A percentile compares a stretch with the other conserved stretches of the same genome.
Conservation (phyloP, 1,139 yeast genomes). For the Hanseniaspora gamundiae region DNA sequence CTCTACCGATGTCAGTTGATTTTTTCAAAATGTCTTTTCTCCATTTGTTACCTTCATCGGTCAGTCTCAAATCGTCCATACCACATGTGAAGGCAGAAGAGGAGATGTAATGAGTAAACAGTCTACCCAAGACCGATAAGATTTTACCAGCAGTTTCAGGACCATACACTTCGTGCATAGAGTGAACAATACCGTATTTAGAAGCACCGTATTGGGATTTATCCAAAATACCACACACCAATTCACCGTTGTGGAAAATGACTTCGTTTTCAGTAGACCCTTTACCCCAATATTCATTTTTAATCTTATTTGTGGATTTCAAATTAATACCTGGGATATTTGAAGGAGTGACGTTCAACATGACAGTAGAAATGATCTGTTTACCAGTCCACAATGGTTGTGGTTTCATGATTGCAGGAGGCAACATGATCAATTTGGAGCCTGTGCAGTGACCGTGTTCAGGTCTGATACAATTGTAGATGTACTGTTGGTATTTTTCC, state of each 20-base stretch:
- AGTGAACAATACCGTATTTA: conserved; percentile 92
- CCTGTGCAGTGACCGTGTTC: conserved; percentile 94
- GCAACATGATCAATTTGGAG: conserved; percentile 60
- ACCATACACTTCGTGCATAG: conserved; percentile 92
- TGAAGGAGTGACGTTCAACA: conserved; percentile 74
- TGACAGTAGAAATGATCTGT: conserved; percentile 84
- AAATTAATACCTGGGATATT: conserved; percentile 86
- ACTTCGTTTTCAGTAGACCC: conserved; percentile 80
- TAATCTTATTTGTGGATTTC: conserved; percentile 73
- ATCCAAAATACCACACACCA: conserved; percentile 85
- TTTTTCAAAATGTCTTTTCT: conserved; percentile 69
- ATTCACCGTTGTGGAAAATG: conserved; percentile 73
- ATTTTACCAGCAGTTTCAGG: conserved; percentile 83
- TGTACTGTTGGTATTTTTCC: conserved; percentile 84
- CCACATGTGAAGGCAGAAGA: conserved; percentile 96
- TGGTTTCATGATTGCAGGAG: conserved; percentile 86
- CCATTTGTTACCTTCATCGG: conserved; percentile 84
- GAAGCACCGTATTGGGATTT: conserved; percentile 98
- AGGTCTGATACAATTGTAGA: conserved; percentile 91
- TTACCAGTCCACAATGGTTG: conserved; percentile 97
- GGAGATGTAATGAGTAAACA: conserved; percentile 89
- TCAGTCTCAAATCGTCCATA: conserved; percentile 95
- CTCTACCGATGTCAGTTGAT: conserved; percentile 73
- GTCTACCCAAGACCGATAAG: conserved; percentile 80
- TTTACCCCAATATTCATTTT: conserved; percentile 89